Conservation (phyloP, 192 early-diverging fungal genomes). For the Mortierella antarctica region DNA sequence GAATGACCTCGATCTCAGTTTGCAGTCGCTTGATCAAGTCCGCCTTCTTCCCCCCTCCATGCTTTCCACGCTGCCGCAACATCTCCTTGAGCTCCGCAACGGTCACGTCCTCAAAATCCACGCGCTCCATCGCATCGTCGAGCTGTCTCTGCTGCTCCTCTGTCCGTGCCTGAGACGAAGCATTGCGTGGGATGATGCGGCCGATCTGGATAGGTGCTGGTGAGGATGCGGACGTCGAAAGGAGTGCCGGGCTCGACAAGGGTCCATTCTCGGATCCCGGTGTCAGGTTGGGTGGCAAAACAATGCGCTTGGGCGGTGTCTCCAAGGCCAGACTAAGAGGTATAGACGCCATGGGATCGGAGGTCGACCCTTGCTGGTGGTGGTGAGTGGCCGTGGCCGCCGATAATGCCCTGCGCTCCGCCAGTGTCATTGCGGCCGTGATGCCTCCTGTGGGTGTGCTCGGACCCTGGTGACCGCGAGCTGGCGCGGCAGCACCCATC, state of each 20-base stretch:
- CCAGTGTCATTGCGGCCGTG: slow-evolving; percentile 31
- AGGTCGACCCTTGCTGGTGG: not conserved
- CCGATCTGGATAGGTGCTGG: slow-evolving; percentile 50
- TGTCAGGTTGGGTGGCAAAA: slow-evolving; percentile 24
- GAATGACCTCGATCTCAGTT: slow-evolving; percentile 64
- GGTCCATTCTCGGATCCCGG: slow-evolving; percentile 24
- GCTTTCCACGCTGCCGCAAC: slow-evolving; percentile 72
- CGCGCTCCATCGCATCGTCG: slow-evolving; percentile 70
- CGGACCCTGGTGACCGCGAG: not conserved
- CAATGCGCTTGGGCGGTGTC: slow-evolving; percentile 18
- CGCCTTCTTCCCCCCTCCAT: slow-evolving; percentile 78
- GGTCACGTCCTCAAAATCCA: slow-evolving; percentile 81
- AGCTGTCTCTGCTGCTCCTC: slow-evolving; percentile 66
- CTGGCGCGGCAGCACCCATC: not conserved
- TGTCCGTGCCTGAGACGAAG: slow-evolving; percentile 31
- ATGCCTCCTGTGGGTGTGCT: slow-evolving; percentile 21
- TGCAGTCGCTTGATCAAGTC: slow-evolving; percentile 73
- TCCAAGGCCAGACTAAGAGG: slow-evolving; percentile 45
- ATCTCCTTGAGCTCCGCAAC: slow-evolving; percentile 81
- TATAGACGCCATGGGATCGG: slow-evolving; percentile 20
- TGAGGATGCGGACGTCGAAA: slow-evolving; percentile 34
- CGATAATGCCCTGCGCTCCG: slow-evolving; percentile 38
- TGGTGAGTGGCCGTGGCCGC: not conserved
- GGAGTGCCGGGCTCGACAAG: slow-evolving; percentile 26
- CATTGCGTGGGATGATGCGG: slow-evolving; percentile 37